These are phyloP conservation scores for Puccinia triticina DNA, from an alignment of 1,284 basidiomycete genomes.

Conservation along the genomic window DNA sequence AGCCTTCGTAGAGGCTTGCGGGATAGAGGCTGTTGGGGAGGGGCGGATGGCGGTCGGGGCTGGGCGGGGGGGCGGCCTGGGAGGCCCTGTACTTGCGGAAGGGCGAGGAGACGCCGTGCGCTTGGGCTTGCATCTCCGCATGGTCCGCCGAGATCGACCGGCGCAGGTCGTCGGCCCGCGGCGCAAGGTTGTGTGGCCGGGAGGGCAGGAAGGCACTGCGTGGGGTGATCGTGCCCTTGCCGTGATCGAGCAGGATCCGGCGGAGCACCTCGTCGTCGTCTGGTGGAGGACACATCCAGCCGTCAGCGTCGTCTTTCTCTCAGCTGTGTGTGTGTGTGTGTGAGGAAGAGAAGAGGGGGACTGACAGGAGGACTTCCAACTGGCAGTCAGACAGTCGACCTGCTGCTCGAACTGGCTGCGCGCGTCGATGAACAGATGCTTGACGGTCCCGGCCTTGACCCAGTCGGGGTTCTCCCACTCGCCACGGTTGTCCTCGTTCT, in stretches of 20 bases:
- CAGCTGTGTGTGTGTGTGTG: too few relatives aligned
- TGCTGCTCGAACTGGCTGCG: neutral
- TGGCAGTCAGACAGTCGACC: neutral
- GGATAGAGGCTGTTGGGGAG: neutral
- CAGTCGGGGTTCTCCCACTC: conserved; percentile 33
- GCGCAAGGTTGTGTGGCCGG: neutral
- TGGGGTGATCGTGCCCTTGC: neutral
- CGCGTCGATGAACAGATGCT: conserved; percentile 21
- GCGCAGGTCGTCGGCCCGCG: neutral
- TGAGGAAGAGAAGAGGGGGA: neutral
- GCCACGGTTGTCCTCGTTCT: conserved; percentile 20
- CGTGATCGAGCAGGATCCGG: neutral
- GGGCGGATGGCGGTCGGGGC: neutral
- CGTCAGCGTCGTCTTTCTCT: too few relatives aligned
- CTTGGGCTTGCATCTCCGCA: neutral
- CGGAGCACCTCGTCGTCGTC: conserved; percentile 5
- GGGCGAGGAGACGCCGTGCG: neutral
- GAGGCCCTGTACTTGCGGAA: neutral
- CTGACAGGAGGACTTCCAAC: conserved; percentile 26
- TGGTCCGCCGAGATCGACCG: conserved; percentile 17
- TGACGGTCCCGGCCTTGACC: conserved; percentile 25
- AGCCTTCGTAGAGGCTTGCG: neutral
- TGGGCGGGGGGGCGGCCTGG: neutral
- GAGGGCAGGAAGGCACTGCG: conserved; percentile 6
- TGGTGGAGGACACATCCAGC: too few relatives aligned